Evolutionary conservation across 306 rosid species (phyloP), one percentile per base, ranked within the genome.

Genomic region (Prosopis cineraria): DNA sequence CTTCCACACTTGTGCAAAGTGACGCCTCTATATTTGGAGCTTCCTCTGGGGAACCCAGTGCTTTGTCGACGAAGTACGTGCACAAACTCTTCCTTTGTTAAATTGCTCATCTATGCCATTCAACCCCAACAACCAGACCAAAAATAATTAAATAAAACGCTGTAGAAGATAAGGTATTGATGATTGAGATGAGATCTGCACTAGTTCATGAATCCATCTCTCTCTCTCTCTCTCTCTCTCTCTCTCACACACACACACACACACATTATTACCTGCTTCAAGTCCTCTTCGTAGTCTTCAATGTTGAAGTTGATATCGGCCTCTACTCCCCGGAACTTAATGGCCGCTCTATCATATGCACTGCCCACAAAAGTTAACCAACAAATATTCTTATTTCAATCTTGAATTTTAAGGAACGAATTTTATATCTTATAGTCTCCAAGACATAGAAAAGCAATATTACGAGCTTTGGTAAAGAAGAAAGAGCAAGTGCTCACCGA

Each of bases 51-150:
- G 82, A 88, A 96, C 29, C 99, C 99, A 58, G 98, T 96, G 81
- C 99, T 96, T 87, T 96, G 99, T 87, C 99, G 90, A 73, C 99
- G 93, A 76, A 96, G 99, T 74, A 96, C 99, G 87, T 96, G 99
- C 77, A 96, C 99, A 78, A 96, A 96, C 70, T 96, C 99, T 58
- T 96, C 99, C 91, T 96, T 96, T 0, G 98, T 93, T 67, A 96
- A 31, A 93, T 93, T 93, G 62, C 87, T 89, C 99, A 96, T 96
- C 99, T 95, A 87, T 62, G 22, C 16, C 62, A 58, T 60, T 56
- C 13, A 75, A 45, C 55, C 3, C 41, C 31, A 64, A 33, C 33
- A 47, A 56, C n/a, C 43, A 63, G 27, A 19, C 13, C 30, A 5
- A 22, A 37, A 19, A 73, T 19, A 52, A 27, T 39, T n/a, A 64